Conservation (phyloP, 352 stramenopile species). For the Globisporangium perplexum region DNA sequence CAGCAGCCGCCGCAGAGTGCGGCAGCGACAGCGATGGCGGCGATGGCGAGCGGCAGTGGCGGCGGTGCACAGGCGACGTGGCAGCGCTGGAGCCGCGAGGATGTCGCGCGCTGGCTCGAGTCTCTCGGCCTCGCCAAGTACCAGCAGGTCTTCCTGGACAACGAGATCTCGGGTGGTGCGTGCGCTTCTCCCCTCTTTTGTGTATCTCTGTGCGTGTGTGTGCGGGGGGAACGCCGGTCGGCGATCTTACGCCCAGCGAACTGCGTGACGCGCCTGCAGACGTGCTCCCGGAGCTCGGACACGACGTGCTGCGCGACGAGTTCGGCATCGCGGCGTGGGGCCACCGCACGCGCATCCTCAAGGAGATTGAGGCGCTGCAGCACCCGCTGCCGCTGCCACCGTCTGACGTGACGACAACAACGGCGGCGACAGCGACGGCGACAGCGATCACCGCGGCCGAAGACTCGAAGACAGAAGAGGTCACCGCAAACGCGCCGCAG, state of each 20-base stretch:
- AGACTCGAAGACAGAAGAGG: background rate
- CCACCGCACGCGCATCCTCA: conserved; percentile 50
- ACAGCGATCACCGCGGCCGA: background rate
- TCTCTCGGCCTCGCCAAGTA: conserved; percentile 15
- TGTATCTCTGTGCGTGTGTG: background rate
- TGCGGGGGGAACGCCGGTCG: no score
- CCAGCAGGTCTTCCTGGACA: conserved; percentile 36
- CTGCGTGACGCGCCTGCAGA: conserved; percentile 9
- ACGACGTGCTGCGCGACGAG: conserved; percentile 59
- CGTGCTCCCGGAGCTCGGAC: conserved; percentile 54
- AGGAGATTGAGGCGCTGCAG: conserved; percentile 43
- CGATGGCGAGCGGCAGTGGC: background rate
- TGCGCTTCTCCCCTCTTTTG: background rate
- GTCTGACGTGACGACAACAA: no score
- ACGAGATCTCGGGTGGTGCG: conserved; percentile 48
- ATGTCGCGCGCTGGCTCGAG: conserved; percentile 16
- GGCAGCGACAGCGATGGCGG: background rate
- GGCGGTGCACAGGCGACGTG: background rate
- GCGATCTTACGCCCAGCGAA: no score
- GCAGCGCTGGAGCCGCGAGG: conserved; percentile 13
- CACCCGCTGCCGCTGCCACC: conserved; percentile 1
- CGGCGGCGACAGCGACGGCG: background rate
- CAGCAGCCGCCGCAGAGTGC: no score
- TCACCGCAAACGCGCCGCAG: background rate
- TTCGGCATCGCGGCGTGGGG: conserved; percentile 56